Conservation (phyloP, 345 rosid genomes). For the Clarkia xantiana region DNA sequence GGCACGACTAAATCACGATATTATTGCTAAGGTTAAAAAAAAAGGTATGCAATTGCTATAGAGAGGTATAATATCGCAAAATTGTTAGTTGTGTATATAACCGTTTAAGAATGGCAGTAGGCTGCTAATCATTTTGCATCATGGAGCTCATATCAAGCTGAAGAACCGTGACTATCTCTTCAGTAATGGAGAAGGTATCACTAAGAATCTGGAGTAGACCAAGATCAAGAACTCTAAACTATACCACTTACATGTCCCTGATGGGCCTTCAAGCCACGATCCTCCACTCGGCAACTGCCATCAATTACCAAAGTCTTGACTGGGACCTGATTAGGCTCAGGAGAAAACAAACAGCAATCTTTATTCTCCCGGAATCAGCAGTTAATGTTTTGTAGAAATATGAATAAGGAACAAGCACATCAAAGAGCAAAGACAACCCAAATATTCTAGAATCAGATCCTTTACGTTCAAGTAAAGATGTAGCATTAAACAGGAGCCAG, state of each 20-base stretch:
- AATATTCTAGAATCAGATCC: not conserved
- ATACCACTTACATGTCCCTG: constrained; percentile 73
- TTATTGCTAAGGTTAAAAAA: too few species aligned
- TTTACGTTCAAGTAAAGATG: not conserved
- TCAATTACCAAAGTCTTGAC: constrained; percentile 87
- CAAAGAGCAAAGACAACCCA: not conserved
- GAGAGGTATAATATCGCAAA: too few species aligned
- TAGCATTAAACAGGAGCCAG: not conserved
- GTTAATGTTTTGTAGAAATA: not conserved
- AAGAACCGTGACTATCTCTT: too few species aligned
- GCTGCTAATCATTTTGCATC: too few species aligned
- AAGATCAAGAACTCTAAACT: constrained; percentile 2
- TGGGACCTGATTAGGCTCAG: constrained; percentile 44
- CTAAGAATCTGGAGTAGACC: not conserved
- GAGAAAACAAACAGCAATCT: too few species aligned
- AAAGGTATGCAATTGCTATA: too few species aligned
- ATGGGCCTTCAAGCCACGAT: constrained; percentile 97
- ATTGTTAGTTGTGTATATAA: too few species aligned
- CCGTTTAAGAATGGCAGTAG: too few species aligned
- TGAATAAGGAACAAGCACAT: not conserved
- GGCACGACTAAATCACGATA: not conserved
- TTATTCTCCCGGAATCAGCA: not conserved
- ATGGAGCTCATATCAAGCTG: too few species aligned
- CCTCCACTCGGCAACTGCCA: constrained; percentile 97
- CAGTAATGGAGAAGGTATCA: too few species aligned